A percentile compares a stretch with the other conserved stretches of the same genome.
Evolutionary conservation across 2,329 filamentous ascomycete genomes (phyloP).

Genomic region (Emmonsiellopsis sp.): DNA sequence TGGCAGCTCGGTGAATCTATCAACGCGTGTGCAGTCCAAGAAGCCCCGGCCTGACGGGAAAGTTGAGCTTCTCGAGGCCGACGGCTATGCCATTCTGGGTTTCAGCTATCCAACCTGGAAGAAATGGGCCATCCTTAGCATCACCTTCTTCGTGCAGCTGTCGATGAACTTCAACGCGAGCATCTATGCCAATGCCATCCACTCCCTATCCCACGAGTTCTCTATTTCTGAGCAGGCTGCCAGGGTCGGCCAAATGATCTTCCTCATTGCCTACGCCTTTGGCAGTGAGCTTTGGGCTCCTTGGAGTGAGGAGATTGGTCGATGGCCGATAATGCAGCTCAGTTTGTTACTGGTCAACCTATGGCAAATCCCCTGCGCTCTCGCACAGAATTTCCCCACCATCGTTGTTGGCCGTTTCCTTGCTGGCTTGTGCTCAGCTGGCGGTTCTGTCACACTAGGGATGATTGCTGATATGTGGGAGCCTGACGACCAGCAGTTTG

Average conservation of each 20-base stretch:
- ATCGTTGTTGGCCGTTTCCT: conserved; percentile 60
- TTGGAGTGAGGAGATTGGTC: conserved; percentile 73
- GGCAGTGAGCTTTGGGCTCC: conserved; percentile 82
- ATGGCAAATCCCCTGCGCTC: conserved; percentile 61
- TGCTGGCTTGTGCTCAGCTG: conserved; percentile 53
- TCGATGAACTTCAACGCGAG: conserved; percentile 73
- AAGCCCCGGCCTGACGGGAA: conserved; percentile 10
- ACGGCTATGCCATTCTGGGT: conserved; percentile 57
- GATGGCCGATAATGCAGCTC: conserved; percentile 63
- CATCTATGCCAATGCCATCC: conserved; percentile 59
- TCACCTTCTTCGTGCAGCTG: conserved; percentile 61
- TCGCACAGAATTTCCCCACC: conserved; percentile 61
- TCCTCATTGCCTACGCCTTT: conserved; percentile 69
- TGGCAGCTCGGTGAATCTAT: background rate
- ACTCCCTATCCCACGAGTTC: conserved; percentile 56
- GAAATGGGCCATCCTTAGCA: conserved; percentile 59
- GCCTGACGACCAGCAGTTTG: conserved; percentile 48
- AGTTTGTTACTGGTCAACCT: conserved; percentile 67
- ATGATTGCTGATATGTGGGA: conserved; percentile 57
- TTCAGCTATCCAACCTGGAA: conserved; percentile 52
- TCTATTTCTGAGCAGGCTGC: conserved; percentile 56
- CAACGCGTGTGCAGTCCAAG: background rate
- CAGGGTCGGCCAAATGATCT: conserved; percentile 63
- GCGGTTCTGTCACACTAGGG: conserved; percentile 55
- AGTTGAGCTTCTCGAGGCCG: conserved; percentile 39